These are phyloP conservation scores for Chaetomium strumarium DNA, from an alignment of 2,329 filamentous ascomycete species.

Conservation along the genomic window DNA sequence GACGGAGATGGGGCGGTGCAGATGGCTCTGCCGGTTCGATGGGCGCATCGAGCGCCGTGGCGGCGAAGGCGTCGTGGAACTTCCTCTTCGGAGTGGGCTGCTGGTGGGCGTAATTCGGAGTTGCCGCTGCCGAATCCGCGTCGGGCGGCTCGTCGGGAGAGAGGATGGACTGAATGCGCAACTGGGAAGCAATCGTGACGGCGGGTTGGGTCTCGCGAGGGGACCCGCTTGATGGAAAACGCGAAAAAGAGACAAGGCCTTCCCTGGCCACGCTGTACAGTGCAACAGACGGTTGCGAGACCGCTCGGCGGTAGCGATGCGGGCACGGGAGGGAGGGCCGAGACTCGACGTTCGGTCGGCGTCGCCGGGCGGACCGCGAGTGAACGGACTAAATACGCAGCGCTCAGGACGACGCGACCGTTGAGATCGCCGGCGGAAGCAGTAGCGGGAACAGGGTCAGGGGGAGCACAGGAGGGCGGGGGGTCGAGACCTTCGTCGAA, in stretches of 20 bases:
- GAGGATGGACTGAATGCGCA: conserved; percentile 47
- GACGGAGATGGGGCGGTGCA: conserved; percentile 17
- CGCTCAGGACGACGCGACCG: conserved; percentile 6
- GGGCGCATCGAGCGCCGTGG: conserved; percentile 26
- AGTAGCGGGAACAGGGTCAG: conserved; percentile 2
- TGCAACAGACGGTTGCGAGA: conserved; percentile 22
- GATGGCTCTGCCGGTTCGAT: conserved; percentile 27
- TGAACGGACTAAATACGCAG: conserved; percentile 19
- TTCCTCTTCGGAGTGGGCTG: conserved; percentile 33
- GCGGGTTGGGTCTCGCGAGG: conserved; percentile 34
- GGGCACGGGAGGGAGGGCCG: conserved; percentile 18
- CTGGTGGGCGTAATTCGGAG: conserved; percentile 6
- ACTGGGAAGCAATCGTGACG: conserved; percentile 46
- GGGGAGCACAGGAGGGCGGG: conserved; percentile 6
- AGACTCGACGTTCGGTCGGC: conserved; percentile 19
- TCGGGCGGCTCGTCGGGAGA: conserved; percentile 40
- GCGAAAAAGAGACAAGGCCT: conserved; percentile 17
- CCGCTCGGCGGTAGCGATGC: conserved; percentile 21
- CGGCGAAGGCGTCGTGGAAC: conserved; percentile 32
- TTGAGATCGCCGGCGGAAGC: neutral
- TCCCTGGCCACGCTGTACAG: conserved; percentile 22
- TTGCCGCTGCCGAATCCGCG: conserved; percentile 28
- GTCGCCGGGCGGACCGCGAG: conserved; percentile 16
- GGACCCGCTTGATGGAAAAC: conserved; percentile 30
- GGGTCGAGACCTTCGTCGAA: neutral